Evolutionary conservation across 2,329 filamentous ascomycete species (phyloP), one percentile per base, ranked within the genome.

Genomic region (Leptoxyphium fumago): DNA sequence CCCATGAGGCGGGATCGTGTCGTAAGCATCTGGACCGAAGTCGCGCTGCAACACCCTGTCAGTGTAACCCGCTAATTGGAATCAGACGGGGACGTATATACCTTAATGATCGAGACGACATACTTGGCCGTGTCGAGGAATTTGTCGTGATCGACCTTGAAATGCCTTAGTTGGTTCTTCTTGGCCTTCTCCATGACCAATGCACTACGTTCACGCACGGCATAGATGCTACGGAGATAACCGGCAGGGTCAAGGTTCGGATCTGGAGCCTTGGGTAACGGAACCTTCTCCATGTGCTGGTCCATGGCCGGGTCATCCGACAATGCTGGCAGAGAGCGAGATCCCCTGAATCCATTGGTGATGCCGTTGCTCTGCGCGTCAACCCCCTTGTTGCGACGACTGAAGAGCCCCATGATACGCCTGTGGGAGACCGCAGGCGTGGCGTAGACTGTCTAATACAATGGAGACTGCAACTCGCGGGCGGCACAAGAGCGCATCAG

Each of bases 81-180:
- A 3, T 40, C 34, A 34, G 38, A 42, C 21, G 11, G 2, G 2
- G 15, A 39, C 9, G 45, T 21, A 10, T 28, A 29, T 68, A 88
- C 87, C 82, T 93, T 94, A 69, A 95, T 94, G 50, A 95, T 89
- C 36, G 83, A 80, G n/a, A 89, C 80, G 9, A 94, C 83, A 61
- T 94, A 94, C 39, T 75, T 75, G 11, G 88, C 85, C 1, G 89
- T 89, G 51, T 89, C 83, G 39, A 72, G 65, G 61, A 94, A 89
- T 64, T 89, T 93, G 64, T 64, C 66, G 72, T 88, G 78, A 63
- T 95, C 88, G 40, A 94, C 86, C 51, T 84, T 81, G 56, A 95
- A 95, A 61, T 95, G 88, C 53, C 75, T 77, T 48, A 94, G 73
- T 53, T 83, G 72, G 58, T 94, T 85, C 51, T 71, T 73, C 56